phyloP scores from a whole-genome alignment of 768 basidiomycete species.

The Omphalotus guepiniiformis region DNA sequence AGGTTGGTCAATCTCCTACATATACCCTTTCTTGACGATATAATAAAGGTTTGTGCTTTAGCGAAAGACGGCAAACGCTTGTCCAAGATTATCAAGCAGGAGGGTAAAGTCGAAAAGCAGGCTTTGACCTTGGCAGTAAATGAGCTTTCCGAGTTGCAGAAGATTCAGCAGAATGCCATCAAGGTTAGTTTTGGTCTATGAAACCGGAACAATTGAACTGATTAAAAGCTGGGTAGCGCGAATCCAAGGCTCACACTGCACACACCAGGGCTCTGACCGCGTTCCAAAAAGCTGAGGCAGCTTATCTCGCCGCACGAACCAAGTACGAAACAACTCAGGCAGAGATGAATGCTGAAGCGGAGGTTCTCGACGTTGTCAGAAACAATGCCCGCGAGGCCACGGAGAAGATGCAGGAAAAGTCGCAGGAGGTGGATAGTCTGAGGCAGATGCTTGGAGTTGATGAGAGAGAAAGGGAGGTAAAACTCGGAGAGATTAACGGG shows the following conservation, averaged over 20 bases:
- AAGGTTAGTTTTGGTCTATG: constrained; percentile 45
- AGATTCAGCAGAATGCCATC: constrained; percentile 62
- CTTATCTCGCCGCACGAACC: constrained; percentile 56
- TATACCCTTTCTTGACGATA: constrained; percentile 5
- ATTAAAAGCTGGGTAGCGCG: constrained; percentile 36
- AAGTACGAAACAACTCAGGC: constrained; percentile 51
- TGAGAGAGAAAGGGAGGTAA: constrained; percentile 61
- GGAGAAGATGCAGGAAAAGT: constrained; percentile 62
- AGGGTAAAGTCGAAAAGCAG: constrained; percentile 64
- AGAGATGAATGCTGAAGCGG: constrained; percentile 41
- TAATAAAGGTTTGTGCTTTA: constrained; percentile 22
- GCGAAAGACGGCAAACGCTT: constrained; percentile 57
- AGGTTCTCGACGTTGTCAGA: constrained; percentile 45
- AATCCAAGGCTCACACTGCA: constrained; percentile 49
- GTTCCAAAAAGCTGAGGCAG: constrained; percentile 62
- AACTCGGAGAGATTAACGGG: constrained; percentile 28
- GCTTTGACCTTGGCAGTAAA: constrained; percentile 56
- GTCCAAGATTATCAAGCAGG: constrained; percentile 65
- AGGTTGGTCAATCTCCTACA: constrained; percentile 31
- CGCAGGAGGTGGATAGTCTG: constrained; percentile 67
- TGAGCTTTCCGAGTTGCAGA: constrained; percentile 65
- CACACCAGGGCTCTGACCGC: constrained; percentile 50
- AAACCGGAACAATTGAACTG: too few species aligned
- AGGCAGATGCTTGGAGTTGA: constrained; percentile 63
- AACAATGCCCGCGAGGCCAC: constrained; percentile 56